Evolutionary conservation across 768 basidiomycete species (phyloP).

Genomic region (Hirschioporus abietinus): DNA sequence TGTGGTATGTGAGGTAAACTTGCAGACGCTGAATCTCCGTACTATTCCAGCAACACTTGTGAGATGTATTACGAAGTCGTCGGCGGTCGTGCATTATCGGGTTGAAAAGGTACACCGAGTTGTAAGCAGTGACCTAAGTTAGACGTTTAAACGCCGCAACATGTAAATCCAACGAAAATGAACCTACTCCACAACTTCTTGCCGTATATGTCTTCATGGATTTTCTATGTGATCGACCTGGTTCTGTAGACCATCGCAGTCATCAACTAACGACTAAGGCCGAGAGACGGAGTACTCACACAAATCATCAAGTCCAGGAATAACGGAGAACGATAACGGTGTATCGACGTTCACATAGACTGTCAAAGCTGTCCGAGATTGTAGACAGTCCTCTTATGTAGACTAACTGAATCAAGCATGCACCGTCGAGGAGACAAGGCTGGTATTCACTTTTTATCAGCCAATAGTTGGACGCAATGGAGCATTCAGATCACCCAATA

Average conservation of each 20-base stretch:
- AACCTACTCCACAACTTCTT: background rate
- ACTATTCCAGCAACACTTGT: too few relatives aligned
- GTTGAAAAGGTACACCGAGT: background rate
- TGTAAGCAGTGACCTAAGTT: background rate
- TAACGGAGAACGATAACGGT: too few relatives aligned
- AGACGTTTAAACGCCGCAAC: background rate
- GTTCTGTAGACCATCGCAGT: background rate
- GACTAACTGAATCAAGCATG: background rate
- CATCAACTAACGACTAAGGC: background rate
- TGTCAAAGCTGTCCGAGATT: background rate
- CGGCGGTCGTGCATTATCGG: too few relatives aligned
- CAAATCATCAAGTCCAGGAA: background rate
- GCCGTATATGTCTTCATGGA: background rate
- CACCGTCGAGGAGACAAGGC: background rate
- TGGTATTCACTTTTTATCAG: background rate
- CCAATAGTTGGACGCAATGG: background rate
- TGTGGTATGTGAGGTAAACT: too few relatives aligned
- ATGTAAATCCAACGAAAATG: background rate
- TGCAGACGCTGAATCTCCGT: too few relatives aligned
- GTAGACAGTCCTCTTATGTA: background rate
- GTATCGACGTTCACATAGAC: background rate
- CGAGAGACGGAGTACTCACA: background rate
- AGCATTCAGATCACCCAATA: background rate
- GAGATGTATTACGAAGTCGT: background rate
- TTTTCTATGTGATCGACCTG: background rate